phyloP scores from a whole-genome alignment of 345 rosid species.

The Euphorbia peplus region DNA sequence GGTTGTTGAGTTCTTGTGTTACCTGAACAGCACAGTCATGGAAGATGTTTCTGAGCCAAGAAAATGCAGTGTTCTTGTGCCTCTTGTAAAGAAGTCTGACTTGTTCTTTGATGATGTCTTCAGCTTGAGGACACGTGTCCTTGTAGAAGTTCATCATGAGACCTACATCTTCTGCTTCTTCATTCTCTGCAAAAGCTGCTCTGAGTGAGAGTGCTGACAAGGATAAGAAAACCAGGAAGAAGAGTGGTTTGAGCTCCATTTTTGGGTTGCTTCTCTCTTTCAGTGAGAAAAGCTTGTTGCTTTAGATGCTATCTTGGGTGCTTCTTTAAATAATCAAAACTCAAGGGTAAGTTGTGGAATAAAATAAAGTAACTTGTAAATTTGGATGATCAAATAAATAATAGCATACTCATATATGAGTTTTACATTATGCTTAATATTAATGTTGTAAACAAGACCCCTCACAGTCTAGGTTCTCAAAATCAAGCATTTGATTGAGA shows the following conservation, averaged over 20 bases:
- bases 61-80: constrained; percentile 99
- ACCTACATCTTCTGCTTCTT: constrained; percentile 55
- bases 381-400: not conserved
- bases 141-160: constrained; percentile 80
- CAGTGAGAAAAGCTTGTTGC: not conserved
- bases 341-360: not conserved
- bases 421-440: too few relatives aligned
- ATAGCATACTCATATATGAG: too few relatives aligned
- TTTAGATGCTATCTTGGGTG: not conserved
- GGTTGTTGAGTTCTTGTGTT: not conserved
- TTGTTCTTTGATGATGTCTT: constrained; percentile 82
- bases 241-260: constrained; percentile 53
- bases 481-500: too few relatives aligned
- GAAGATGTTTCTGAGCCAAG: constrained; percentile 98
- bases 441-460: too few relatives aligned
- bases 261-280: constrained; percentile 3
- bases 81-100: constrained; percentile 92
- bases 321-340: constrained; percentile 36
- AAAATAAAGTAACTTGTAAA: not conserved
- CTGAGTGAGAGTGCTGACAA: constrained; percentile 41
- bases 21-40: constrained; percentile 98
- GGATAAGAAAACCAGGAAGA: constrained; percentile 40
- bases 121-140: constrained; percentile 94
- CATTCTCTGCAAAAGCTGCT: constrained; percentile 40
- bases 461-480: too few relatives aligned